Base-by-base conservation (phyloP, 1,284 basidiomycete genomes). In the Leccinum fuscescens region DNA sequence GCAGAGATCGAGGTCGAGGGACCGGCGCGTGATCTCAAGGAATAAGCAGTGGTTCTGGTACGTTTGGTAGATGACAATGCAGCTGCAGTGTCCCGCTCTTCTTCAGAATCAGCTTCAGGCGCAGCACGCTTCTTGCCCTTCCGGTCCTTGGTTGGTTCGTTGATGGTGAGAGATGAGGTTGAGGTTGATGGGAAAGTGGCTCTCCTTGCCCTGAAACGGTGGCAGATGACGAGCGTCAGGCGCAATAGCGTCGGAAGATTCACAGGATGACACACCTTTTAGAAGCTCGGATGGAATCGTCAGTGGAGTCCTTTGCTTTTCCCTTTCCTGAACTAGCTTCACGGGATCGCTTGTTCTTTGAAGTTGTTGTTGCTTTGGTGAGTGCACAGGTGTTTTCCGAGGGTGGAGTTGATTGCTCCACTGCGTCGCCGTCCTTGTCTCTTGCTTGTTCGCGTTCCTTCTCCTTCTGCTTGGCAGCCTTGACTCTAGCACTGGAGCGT, bases 101-200 rank as follows among this genome's bases (percentile, higher is more conserved):
- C 86, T 75, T 89, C 87, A 55, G 84, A 84, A 63, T 76, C 74
- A 48, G 78, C 76, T 76, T 91, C 89, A 54, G 89, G 87, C 24
- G 79, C 82, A 50, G 90, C 90, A 67, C 90, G 90, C 78, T 93
- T 93, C 85, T 93, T 93, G 64, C 90, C 90, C 77, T 93, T 93
- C 65, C 76, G 73, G 76, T 92, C 89, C 69, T 82, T 82, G 2
- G 77, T 64, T 46, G 86, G 83, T 79, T 92, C 90, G 85, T 86
- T 87, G 76, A 92, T 92, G 60, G 82, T 86, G 56, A 90, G 77
- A 60, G 84, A 72, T 64, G 78, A 69, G 44, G 75, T 62, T 67
- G 79, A 64, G 63, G 77, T 60, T 50, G 76, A 68, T 69, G 85
- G 76, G 66, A 80, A 74, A 59, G 82, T 80, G 62, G 80, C 78